Evolutionary conservation across 305 asterid genomes (phyloP).

Genomic region (Caryopteris hybrid): DNA sequence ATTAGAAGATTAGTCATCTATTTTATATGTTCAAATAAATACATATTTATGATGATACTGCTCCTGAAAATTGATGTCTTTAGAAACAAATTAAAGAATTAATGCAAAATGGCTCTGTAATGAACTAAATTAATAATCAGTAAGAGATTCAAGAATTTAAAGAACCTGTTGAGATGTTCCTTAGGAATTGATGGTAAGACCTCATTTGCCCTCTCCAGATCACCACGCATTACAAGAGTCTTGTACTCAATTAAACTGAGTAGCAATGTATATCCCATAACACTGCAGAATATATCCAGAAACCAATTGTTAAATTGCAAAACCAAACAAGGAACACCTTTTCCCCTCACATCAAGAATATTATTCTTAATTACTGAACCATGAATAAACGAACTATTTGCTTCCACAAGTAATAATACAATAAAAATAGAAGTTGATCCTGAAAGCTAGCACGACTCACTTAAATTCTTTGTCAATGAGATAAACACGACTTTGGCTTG

Average conservation of each 20-base stretch:
- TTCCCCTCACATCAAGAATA: slow-evolving; percentile 12
- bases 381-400: not conserved
- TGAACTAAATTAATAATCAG: not conserved
- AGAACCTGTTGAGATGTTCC: slow-evolving; percentile 86
- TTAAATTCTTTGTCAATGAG: slow-evolving; percentile 96
- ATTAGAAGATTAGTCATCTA: not conserved
- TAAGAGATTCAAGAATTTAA: slow-evolving; percentile 8
- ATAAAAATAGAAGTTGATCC: slow-evolving; percentile 7
- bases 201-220: slow-evolving; percentile 83
- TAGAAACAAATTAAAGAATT: not conserved
- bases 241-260: slow-evolving; percentile 96
- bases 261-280: slow-evolving; percentile 80
- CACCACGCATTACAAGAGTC: slow-evolving; percentile 99
- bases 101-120: not conserved
- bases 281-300: slow-evolving; percentile 44
- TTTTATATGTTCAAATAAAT: not conserved
- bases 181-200: slow-evolving; percentile 88
- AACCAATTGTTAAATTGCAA: not conserved
- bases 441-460: slow-evolving; percentile 46
- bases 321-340: not conserved
- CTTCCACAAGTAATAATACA: slow-evolving; percentile 4
- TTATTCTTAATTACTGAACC: slow-evolving; percentile 5
- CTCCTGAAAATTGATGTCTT: not conserved
- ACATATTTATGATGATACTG: slow-evolving; percentile 7
- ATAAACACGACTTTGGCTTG: slow-evolving; percentile 87